Base-by-base conservation (phyloP, 768 basidiomycete species). In the Leccinum imitatum region DNA sequence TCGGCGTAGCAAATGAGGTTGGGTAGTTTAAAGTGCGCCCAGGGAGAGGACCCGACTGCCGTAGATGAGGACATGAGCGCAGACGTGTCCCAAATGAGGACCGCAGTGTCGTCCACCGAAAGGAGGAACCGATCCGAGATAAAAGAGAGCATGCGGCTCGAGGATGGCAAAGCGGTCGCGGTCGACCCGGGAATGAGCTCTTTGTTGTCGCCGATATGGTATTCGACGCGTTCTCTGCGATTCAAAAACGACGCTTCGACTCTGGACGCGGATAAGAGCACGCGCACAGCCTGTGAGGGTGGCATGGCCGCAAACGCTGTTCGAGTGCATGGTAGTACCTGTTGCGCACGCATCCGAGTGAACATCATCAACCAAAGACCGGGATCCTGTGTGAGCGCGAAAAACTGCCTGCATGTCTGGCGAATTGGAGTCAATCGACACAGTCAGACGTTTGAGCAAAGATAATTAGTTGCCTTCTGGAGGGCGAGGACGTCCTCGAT, bases 351-450 rank as follows among this genome's bases (percentile, higher is more conserved):
- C 39, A 66, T 33, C 5, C 37, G 62, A 19, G 50, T 23, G 13
- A 66, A 62, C 17, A 71, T 46, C 53, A 21, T 46, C n/a, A 35
- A 57, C 70, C 70, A 72, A 19, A 72, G 25, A 19, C 58, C 39
- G 6, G 53, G 55, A 31, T 66, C 59, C 54, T 59, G 58, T 13
- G 64, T 72, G 53, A 71, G 50, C 8, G 19, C 39, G 33, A 51
- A 19, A 46, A 71, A 63, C 23, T 50, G 53, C 50, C 59, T 70
- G 64, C 68, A 72, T 61, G 71, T 72, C 70, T 71, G 47, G 25
- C 19, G 50, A 50, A 57, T 2, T 44, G 17, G 57, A 19, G 41
- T 56, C 23, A 57, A 2, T 62, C 25, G 33, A 54, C 19, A 17
- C 4, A 19, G 9, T 50, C 47, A 35, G 30, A 44, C 37, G 1